These are phyloP conservation scores for Globisporangium lucens DNA, from an alignment of 352 stramenopile genomes.

Conservation along the genomic window DNA sequence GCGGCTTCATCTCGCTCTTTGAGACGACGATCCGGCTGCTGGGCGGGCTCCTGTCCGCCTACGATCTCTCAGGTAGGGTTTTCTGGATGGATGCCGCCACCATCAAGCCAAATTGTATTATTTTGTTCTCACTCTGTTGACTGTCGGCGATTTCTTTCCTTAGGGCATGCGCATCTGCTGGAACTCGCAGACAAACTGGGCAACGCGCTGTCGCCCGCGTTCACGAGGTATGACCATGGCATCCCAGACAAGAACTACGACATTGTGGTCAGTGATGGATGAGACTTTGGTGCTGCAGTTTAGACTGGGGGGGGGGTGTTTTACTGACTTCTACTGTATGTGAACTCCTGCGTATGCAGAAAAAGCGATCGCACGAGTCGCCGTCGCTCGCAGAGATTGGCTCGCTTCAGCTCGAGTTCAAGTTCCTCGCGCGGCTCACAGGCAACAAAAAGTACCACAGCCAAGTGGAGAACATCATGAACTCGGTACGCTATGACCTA, in stretches of 20 bases:
- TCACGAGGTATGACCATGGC: conserved; percentile 44
- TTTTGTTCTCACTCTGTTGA: background rate
- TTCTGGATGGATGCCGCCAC: background rate
- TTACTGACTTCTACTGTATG: background rate
- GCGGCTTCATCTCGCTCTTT: conserved; percentile 69
- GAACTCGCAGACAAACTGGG: conserved; percentile 60
- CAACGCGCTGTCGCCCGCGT: conserved; percentile 56
- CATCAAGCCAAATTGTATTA: background rate
- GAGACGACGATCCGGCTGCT: conserved; percentile 80
- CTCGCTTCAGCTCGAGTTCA: conserved; percentile 80
- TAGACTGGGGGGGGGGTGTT: background rate
- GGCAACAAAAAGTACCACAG: conserved; percentile 57
- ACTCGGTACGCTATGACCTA: conserved; percentile 31
- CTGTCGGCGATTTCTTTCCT: background rate
- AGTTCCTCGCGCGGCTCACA: conserved; percentile 66
- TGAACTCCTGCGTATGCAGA: conserved; percentile 13
- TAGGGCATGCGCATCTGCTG: conserved; percentile 56
- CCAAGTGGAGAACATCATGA: conserved; percentile 68
- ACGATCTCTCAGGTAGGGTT: conserved; percentile 49
- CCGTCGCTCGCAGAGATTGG: conserved; percentile 64
- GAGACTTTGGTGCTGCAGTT: background rate
- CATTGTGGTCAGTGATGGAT: conserved; percentile 34
- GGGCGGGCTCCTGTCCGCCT: conserved; percentile 67
- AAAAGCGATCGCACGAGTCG: conserved; percentile 31
- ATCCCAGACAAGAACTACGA: conserved; percentile 69